These are phyloP conservation scores for Plasmodium sp. DNA, from an alignment of 169 alveolate genomes.

Conservation along the genomic window DNA sequence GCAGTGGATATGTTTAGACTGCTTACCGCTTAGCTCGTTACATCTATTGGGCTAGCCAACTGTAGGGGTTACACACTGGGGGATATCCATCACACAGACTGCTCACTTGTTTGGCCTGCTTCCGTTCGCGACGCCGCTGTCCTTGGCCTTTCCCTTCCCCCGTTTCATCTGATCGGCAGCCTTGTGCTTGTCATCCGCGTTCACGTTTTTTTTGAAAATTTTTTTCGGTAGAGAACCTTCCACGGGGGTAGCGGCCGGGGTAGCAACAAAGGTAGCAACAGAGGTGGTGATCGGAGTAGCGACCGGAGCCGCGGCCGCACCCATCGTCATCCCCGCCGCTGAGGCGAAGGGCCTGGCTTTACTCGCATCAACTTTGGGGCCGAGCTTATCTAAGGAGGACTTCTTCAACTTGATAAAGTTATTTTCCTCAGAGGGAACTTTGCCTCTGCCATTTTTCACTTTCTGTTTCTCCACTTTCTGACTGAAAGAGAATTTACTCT, in stretches of 20 bases:
- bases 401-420: not conserved
- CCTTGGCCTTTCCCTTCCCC: conserved; percentile 18
- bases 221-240: conserved; percentile 4
- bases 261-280: not conserved
- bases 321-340: not conserved
- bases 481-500: conserved; percentile 17
- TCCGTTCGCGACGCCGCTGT: not conserved
- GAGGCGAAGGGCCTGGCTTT: not conserved
- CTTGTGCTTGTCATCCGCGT: conserved; percentile 15
- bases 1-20: not conserved
- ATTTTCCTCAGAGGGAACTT: conserved; percentile 4
- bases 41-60: not conserved
- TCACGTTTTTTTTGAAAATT: conserved; percentile 2
- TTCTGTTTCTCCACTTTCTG: conserved; percentile 8
- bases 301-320: not conserved
- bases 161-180: conserved; percentile 12
- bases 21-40: not conserved
- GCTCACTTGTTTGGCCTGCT: not conserved
- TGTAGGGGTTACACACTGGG: not conserved
- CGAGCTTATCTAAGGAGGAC: conserved; percentile 3
- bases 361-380: not conserved
- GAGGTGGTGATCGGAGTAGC: no score
- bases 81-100: no score
- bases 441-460: not conserved
- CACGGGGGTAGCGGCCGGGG: not conserved